Conservation (phyloP, 768 basidiomycete species). For the Suillus subaureus region DNA sequence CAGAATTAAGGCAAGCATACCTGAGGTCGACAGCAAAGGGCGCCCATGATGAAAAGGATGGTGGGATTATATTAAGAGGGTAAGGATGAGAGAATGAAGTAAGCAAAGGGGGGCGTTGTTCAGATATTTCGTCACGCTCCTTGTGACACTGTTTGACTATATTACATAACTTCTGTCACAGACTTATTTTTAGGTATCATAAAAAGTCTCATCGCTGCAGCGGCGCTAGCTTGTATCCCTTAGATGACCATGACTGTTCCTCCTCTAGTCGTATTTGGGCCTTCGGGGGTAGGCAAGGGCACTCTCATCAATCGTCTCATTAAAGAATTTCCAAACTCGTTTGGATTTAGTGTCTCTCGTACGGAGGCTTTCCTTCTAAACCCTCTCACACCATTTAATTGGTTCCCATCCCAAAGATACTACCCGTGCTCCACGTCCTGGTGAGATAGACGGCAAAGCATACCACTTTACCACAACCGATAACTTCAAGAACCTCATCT, state of each 20-base stretch:
- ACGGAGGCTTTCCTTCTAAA: conserved; percentile 29
- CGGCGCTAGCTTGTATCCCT: neutral
- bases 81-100: conserved; percentile 10
- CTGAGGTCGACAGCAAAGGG: conserved; percentile 82
- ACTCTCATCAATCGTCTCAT: conserved; percentile 86
- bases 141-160: neutral
- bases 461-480: conserved; percentile 83
- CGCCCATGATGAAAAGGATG: conserved; percentile 54
- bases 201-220: no score
- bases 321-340: conserved; percentile 75
- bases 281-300: conserved; percentile 93
- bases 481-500: conserved; percentile 71
- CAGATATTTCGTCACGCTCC: conserved; percentile 6
- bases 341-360: conserved; percentile 96
- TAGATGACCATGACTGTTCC: neutral
- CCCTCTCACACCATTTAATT: conserved; percentile 10
- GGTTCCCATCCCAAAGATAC: conserved; percentile 64
- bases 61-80: neutral
- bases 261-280: conserved; percentile 88
- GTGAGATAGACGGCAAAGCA: conserved; percentile 79
- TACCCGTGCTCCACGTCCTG: conserved; percentile 80
- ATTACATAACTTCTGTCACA: neutral
- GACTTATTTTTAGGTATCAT: neutral
- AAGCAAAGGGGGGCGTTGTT: neutral
- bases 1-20: conserved; percentile 38